Conservation (phyloP, 1,139 yeast species). For the Kodamaea sp. region DNA sequence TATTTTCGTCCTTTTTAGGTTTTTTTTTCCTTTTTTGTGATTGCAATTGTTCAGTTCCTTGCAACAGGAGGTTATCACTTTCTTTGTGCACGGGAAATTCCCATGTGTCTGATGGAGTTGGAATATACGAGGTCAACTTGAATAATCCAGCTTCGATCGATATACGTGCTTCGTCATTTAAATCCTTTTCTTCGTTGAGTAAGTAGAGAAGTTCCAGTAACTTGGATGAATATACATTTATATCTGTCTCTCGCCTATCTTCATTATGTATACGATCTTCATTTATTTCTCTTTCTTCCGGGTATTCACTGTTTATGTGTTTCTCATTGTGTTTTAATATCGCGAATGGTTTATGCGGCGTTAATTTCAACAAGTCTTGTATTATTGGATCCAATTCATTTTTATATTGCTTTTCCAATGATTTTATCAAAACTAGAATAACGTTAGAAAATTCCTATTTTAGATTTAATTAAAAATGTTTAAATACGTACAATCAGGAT, state of each 20-base stretch:
- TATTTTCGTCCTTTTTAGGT: constrained; percentile 2
- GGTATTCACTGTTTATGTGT: constrained; percentile 3
- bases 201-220: constrained; percentile 29
- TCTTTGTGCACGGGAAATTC: constrained; percentile 7
- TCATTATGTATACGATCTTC: too few relatives aligned
- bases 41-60: neutral
- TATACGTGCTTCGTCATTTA: constrained; percentile 31
- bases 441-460: neutral
- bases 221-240: constrained; percentile 25
- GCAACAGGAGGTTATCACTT: constrained; percentile 4
- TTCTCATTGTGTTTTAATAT: constrained; percentile 8
- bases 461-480: neutral
- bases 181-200: constrained; percentile 24
- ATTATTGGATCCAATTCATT: constrained; percentile 25
- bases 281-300: constrained; percentile 5
- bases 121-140: constrained; percentile 29
- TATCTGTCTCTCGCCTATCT: constrained; percentile 6
- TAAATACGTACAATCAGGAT: constrained; percentile 22
- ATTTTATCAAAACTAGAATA: constrained; percentile 1
- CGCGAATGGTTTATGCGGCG: constrained; percentile 23
- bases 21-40: constrained; percentile 2
- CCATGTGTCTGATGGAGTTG: constrained; percentile 16
- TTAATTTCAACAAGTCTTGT: constrained; percentile 30
- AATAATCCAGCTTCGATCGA: constrained; percentile 26
- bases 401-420: constrained; percentile 9